Evolutionary conservation across 257 asterid genomes (phyloP).

Genomic region (Nicotiana otophora): DNA sequence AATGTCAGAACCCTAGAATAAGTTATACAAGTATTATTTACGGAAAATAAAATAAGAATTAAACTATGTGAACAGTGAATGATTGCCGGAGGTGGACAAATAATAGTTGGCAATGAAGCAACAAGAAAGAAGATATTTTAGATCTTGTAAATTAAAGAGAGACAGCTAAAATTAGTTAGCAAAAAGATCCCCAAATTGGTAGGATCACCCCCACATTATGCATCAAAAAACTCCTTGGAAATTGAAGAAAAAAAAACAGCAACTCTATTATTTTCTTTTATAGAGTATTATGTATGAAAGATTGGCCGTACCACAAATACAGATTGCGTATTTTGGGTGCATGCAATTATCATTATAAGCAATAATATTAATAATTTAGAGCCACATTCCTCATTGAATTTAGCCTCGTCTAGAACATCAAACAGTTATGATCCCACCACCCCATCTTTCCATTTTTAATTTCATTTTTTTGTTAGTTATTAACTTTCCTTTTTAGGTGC

Average conservation of each 20-base stretch:
- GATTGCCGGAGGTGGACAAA: neutral
- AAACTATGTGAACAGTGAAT: neutral
- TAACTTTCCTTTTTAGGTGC: neutral
- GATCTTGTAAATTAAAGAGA: neutral
- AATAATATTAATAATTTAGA: neutral
- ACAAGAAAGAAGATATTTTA: neutral
- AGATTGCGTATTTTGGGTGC: neutral
- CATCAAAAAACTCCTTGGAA: neutral
- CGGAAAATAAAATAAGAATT: neutral
- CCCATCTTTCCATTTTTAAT: neutral
- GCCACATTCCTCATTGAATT: neutral
- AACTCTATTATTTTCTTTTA: neutral
- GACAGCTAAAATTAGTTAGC: constrained; percentile 17
- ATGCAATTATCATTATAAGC: neutral
- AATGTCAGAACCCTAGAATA: neutral
- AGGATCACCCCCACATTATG: constrained; percentile 6
- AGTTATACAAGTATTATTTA: neutral
- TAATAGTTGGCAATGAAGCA: neutral
- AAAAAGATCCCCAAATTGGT: neutral
- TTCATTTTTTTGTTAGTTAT: neutral
- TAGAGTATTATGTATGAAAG: neutral
- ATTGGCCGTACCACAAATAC: neutral
- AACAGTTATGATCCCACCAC: neutral
- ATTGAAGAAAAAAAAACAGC: neutral
- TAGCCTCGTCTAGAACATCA: neutral